Evolutionary conservation across 176 grass and related monocot genomes (phyloP), one percentile per base, ranked within the genome.

Genomic region (Oryza officinalis): DNA sequence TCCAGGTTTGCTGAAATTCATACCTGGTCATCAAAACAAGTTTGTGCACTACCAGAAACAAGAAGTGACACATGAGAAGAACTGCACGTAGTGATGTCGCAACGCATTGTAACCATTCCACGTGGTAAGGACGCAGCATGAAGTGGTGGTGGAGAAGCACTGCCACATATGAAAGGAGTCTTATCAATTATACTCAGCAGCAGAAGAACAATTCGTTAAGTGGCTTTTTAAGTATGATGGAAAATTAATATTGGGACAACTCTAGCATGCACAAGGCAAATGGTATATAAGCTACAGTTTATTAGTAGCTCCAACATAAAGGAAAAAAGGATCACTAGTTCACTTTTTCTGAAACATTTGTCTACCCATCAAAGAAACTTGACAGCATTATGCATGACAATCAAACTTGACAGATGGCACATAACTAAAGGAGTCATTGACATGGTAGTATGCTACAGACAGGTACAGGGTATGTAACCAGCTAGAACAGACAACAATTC

Each of bases 11-110:
- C 43, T 43, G 20, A 79, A 76, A 84, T 84, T n/a, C 25, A 7
- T 97, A 97, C 94, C 86, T 89, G 88, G 32, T 99, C 93, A 64
- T 99, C 93, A 85, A 99, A 99, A 90, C 96, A 99, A 88, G 93
- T 99, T n/a, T 99, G 96, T 65, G 96, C 93, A 47, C 96, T 96
- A 41, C 93, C 96, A 83, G 96, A 99, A 71, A 99, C 96, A 0
- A 99, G 80, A 37, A 99, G 89, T 52, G 96, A 99, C 27, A 99
- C 92, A 81, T 99, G 96, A 83, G 96, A 90, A 37, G 77, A 89
- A 90, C 96, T 99, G 72, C 87, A 92, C 43, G 96, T 99, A 59
- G 81, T 90, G 60, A 99, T 75, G 80, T 99, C 96, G 65, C 96
- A 99, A 27, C 96, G 93, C 96, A 99, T 99, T 10, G 96, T 99